Conservation (phyloP, 2,329 filamentous ascomycete genomes). For the Penicillium sp. region DNA sequence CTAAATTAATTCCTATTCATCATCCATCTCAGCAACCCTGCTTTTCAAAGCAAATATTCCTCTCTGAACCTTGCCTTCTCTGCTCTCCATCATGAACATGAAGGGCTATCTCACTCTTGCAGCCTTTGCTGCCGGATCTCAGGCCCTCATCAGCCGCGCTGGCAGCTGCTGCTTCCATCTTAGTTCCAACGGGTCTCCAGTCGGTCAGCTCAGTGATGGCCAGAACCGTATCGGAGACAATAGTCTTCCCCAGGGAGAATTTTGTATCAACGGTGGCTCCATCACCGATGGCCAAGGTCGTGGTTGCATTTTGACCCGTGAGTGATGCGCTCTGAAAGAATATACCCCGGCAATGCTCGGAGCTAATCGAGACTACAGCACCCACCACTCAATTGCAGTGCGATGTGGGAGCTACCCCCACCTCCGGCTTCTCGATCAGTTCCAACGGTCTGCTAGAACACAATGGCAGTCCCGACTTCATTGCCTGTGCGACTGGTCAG, state of each 20-base stretch:
- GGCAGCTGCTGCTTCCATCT: conserved; percentile 54
- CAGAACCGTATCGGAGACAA: conserved; percentile 59
- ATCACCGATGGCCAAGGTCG: conserved; percentile 57
- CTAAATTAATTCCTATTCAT: no score
- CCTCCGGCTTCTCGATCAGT: conserved; percentile 56
- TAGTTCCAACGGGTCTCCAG: conserved; percentile 47
- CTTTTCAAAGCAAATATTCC: neutral
- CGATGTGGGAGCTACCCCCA: conserved; percentile 53
- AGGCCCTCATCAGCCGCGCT: conserved; percentile 40
- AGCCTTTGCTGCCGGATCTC: conserved; percentile 40
- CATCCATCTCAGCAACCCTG: neutral
- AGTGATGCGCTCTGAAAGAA: conserved; percentile 18
- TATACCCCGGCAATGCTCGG: conserved; percentile 5
- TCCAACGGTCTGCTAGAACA: conserved; percentile 54
- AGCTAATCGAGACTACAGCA: conserved; percentile 33
- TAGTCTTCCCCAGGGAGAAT: conserved; percentile 47
- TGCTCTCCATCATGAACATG: conserved; percentile 27
- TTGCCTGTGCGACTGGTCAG: conserved; percentile 56
- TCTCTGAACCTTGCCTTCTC: neutral
- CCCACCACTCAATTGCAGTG: conserved; percentile 62
- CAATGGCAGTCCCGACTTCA: conserved; percentile 54
- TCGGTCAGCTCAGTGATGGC: conserved; percentile 62
- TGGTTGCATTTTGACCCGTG: conserved; percentile 64
- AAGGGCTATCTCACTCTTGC: conserved; percentile 37
- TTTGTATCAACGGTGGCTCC: conserved; percentile 53